A percentile compares a stretch with the other conserved stretches of the same genome.
Conservation (phyloP, 1,284 basidiomycete species). For the Retiboletus flavoniger region DNA sequence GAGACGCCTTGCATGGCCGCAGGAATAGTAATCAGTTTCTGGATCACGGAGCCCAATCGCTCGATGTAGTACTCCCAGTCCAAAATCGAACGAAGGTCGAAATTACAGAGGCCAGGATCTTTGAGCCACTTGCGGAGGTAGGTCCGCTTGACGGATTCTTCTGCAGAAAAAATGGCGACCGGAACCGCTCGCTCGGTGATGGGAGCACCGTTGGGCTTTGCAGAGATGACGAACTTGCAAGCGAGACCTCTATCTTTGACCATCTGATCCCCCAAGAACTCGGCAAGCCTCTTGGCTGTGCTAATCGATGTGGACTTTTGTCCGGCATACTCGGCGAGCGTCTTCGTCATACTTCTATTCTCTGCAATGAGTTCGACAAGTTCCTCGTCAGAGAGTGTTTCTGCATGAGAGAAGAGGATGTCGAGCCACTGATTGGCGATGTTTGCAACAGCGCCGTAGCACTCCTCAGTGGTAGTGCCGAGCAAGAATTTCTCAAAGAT, state of each 20-base stretch:
- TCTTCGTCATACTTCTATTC: constrained; percentile 98
- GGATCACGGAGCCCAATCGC: constrained; percentile 95
- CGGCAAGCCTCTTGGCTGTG: constrained; percentile 91
- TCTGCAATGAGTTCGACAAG: constrained; percentile 98
- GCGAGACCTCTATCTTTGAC: constrained; percentile 99
- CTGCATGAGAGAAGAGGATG: constrained; percentile 86
- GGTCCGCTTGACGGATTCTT: constrained; percentile 84
- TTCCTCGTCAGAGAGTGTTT: constrained; percentile 86
- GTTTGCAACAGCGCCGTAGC: constrained; percentile 91
- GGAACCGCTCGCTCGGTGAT: constrained; percentile 98
- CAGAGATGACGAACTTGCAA: constrained; percentile 99
- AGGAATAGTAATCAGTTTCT: constrained; percentile 99
- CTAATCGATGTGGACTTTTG: constrained; percentile 99
- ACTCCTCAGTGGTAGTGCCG: constrained; percentile 90
- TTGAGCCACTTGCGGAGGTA: constrained; percentile 97
- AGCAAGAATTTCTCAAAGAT: constrained; percentile 98
- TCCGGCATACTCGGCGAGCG: constrained; percentile 91
- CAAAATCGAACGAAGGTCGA: constrained; percentile 92
- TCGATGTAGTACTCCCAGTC: constrained; percentile 99
- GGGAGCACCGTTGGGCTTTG: constrained; percentile 89
- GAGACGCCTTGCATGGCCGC: constrained; percentile 97
- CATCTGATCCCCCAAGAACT: constrained; percentile 98
- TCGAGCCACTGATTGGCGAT: constrained; percentile 98
- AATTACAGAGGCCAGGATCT: constrained; percentile 84
- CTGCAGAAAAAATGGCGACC: constrained; percentile 98